Base-by-base conservation (phyloP, 2,329 filamentous ascomycete genomes). In the Xylariales sp. region DNA sequence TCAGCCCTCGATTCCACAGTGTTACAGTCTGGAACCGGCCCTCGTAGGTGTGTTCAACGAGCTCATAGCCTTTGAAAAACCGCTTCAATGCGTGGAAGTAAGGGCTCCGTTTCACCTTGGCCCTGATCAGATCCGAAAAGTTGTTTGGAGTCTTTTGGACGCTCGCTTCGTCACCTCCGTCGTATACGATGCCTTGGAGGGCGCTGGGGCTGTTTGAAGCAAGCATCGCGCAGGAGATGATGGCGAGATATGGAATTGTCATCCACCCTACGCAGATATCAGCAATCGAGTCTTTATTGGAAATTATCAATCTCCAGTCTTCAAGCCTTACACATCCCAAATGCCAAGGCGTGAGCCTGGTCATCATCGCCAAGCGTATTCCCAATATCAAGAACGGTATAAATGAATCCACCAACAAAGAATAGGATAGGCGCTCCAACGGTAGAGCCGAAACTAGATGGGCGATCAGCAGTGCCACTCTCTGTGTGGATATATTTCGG, bases 1-100 rank as follows among this genome's bases (percentile, higher is more conserved):
- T 57, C 15, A 53, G 43, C 12, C 56, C 57, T 3, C 57, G 50
- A 37, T 57, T 59, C 57, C 56, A 60, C 5, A 60, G 47, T 35
- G 53, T 56, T 7, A 57, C 54, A 3, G 55, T 55, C 21, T 43
- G 42, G 39, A 56, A 57, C 3, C 47, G 48, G 13, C 55, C 54
- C 13, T 54, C 52, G 36, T 49, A 57, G 3, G 47, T 47, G 3
- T 49, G 51, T 29, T 57, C 49, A 11, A 56, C 27, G 5, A 52
- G 47, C 7, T 47, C 49, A 24, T 54, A 55, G 5, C 49, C 53
- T 18, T 46, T 42, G 7, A 56, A 6, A 2, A 30, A 27, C 4
- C 37, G 28, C 2, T 53, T 18, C 2, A 56, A 12, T 13, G 27
- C 23, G 5, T 41, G 44, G 5, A 51, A 15, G 1, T 41, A 27